Percentiles rank a stretch among this genome's conserved stretches.
Evolutionary conservation across 2,329 filamentous ascomycete genomes (phyloP).

Genomic region (Drechslerella coelobrocha): DNA sequence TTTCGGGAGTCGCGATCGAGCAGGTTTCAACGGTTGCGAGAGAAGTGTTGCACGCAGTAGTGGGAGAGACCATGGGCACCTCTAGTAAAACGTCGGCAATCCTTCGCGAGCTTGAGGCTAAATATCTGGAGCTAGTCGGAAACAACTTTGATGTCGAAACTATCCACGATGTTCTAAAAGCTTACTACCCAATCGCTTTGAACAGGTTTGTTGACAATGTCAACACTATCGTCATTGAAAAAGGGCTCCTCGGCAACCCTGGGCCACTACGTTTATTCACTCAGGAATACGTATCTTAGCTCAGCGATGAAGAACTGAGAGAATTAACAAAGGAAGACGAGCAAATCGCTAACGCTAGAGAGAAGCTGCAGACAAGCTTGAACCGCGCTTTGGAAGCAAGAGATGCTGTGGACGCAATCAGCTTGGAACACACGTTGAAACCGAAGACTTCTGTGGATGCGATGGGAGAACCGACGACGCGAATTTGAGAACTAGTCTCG

Average conservation of each 20-base stretch:
- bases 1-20: not conserved
- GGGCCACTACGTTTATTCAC: slow-evolving; percentile 64
- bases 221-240: slow-evolving; percentile 65
- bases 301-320: slow-evolving; percentile 63
- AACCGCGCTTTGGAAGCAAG: not conserved
- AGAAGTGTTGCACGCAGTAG: not conserved
- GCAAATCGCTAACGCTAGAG: slow-evolving; percentile 53
- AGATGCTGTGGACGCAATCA: not conserved
- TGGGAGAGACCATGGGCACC: not conserved
- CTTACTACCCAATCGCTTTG: slow-evolving; percentile 69
- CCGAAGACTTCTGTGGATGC: too few species aligned
- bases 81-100: slow-evolving; percentile 2
- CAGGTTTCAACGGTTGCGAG: not conserved
- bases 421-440: too few species aligned
- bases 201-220: slow-evolving; percentile 70
- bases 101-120: slow-evolving; percentile 31
- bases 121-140: slow-evolving; percentile 36
- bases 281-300: slow-evolving; percentile 61
- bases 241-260: slow-evolving; percentile 62
- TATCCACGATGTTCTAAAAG: slow-evolving; percentile 67
- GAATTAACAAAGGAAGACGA: slow-evolving; percentile 67
- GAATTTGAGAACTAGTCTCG: too few species aligned
- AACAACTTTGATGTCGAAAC: slow-evolving; percentile 57
- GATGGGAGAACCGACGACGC: too few species aligned
- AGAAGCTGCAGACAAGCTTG: not conserved